phyloP scores from a whole-genome alignment of 2,329 filamentous ascomycete genomes.

The Fusarium armeniacum region DNA sequence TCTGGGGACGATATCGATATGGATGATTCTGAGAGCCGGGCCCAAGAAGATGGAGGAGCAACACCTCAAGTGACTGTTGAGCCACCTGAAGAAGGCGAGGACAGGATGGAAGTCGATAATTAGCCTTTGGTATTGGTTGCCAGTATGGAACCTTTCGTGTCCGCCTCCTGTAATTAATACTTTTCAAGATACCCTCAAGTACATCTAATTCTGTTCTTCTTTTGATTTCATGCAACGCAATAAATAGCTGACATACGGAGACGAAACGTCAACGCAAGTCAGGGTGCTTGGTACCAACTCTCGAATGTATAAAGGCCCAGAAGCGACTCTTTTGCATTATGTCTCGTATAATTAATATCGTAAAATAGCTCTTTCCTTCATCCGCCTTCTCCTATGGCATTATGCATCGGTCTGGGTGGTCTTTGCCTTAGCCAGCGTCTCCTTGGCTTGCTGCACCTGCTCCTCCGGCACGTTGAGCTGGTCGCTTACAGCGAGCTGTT shows the following conservation, averaged over 20 bases:
- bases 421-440: constrained; percentile 66
- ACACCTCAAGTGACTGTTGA: constrained; percentile 66
- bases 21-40: constrained; percentile 61
- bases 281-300: constrained; percentile 22
- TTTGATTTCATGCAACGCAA: neutral
- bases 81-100: constrained; percentile 61
- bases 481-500: constrained; percentile 77
- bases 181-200: constrained; percentile 49
- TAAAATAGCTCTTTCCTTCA: constrained; percentile 16
- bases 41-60: constrained; percentile 59
- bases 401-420: constrained; percentile 41
- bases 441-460: constrained; percentile 69
- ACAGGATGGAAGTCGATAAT: constrained; percentile 76
- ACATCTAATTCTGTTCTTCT: constrained; percentile 1
- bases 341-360: constrained; percentile 39
- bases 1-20: constrained; percentile 72
- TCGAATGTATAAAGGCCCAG: constrained; percentile 37
- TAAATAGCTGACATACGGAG: neutral
- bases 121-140: constrained; percentile 4
- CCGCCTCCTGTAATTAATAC: constrained; percentile 29
- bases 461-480: constrained; percentile 60
- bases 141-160: neutral
- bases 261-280: neutral
- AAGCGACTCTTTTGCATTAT: constrained; percentile 18
- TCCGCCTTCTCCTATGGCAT: neutral